Base-by-base conservation (phyloP, 257 asterid genomes). In the Ligustrum vulgare region DNA sequence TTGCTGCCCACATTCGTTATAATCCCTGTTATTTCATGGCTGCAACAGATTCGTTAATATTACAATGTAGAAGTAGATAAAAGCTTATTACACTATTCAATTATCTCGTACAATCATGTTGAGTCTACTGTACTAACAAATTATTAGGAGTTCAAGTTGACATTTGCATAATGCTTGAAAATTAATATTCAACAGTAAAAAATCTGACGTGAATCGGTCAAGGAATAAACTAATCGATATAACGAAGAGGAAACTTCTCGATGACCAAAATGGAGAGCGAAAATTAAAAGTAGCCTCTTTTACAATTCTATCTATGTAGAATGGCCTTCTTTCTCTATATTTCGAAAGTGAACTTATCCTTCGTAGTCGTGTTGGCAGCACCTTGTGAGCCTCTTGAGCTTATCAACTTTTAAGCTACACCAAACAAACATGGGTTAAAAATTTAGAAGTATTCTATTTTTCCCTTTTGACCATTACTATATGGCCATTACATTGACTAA, bases 21-120 rank as follows among this genome's bases (percentile, higher is more conserved):
- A 9, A 89, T 77, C 69, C 98, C 98, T 4, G 88, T 86, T 1
- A 94, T 90, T 82, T 94, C 98, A 78, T 94, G 97, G 86, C 98
- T 93, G 28, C 7, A 22, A 36, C 5, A 20, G 2, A 22, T 18
- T 47, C 13, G 35, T 5, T 37, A 33, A 39, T 28, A 1, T 66
- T 16, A 35, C 28, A 5, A 58, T 1, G 1, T 39, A 20, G 51
- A 60, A 18, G 1, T 3, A 34, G 6, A n/a, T 1, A 22, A 41
- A 37, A 0, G 62, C 25, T 18, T 45, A 3, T 45, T 4, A 45
- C 54, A 39, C 47, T 39, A 9, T 13, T 1, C 49, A 41, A 41
- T 10, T 41, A 41, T 41, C 49, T 41, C 10, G 49, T 41, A 41
- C 49, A 2, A 41, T 41, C 49, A 11, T 41, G 49, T 41, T 41